Evolutionary conservation across 192 early-diverging fungal species (phyloP).

Genomic region (Powellomyces hirtus): DNA sequence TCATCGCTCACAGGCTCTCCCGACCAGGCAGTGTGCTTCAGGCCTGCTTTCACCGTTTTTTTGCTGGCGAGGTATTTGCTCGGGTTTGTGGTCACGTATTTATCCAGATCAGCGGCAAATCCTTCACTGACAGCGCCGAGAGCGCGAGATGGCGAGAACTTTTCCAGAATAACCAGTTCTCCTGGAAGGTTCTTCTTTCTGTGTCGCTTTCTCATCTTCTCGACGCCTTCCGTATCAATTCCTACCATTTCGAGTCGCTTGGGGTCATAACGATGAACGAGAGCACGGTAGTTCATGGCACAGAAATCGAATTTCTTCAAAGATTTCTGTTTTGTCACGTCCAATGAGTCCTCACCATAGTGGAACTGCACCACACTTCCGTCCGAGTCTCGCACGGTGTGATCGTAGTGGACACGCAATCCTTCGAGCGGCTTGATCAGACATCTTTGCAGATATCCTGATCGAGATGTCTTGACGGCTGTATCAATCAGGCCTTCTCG

Average conservation of each 20-base stretch:
- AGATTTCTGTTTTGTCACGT: constrained; percentile 92
- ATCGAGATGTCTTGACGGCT: constrained; percentile 98
- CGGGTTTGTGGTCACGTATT: constrained; percentile 73
- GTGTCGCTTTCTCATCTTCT: constrained; percentile 72
- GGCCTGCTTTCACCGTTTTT: constrained; percentile 14
- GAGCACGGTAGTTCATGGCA: constrained; percentile 82
- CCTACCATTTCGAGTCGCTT: constrained; percentile 51
- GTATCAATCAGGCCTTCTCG: constrained; percentile 99
- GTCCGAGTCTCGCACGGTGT: constrained; percentile 93
- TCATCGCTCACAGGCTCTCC: constrained; percentile 36
- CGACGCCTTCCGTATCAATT: constrained; percentile 73
- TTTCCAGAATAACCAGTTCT: constrained; percentile 56
- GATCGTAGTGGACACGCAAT: constrained; percentile 91
- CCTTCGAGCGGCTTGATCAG: constrained; percentile 99
- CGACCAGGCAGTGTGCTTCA: constrained; percentile 30
- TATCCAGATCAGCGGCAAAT: constrained; percentile 71
- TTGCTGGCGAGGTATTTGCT: constrained; percentile 52
- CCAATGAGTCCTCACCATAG: constrained; percentile 97
- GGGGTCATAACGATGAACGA: constrained; percentile 80
- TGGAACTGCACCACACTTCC: constrained; percentile 97
- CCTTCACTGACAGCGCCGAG: constrained; percentile 88
- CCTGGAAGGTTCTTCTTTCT: constrained; percentile 55
- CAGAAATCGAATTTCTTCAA: constrained; percentile 90
- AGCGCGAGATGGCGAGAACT: constrained; percentile 76
- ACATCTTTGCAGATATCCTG: constrained; percentile 98